Conservation (phyloP, 768 basidiomycete species). For the Boletellus sp. region DNA sequence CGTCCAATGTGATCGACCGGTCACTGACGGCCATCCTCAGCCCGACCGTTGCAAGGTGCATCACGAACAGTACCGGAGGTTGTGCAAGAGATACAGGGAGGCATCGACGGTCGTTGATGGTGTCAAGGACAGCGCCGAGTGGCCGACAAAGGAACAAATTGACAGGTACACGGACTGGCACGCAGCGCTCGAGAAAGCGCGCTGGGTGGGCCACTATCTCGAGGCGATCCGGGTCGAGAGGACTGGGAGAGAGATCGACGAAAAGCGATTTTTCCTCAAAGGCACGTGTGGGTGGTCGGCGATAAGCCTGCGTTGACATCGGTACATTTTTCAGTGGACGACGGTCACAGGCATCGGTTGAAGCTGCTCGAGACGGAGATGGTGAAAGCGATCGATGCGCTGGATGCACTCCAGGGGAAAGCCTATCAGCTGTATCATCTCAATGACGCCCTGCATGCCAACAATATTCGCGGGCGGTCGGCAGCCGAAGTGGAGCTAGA, state of each 20-base stretch:
- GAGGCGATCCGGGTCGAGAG: constrained; percentile 33
- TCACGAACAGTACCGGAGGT: constrained; percentile 22
- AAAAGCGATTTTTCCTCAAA: constrained; percentile 32
- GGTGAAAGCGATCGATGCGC: constrained; percentile 19
- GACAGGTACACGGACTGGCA: constrained; percentile 9
- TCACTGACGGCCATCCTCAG: constrained; percentile 17
- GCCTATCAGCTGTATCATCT: constrained; percentile 15
- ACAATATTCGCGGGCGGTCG: not conserved
- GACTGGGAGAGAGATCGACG: constrained; percentile 29
- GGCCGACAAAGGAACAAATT: constrained; percentile 22
- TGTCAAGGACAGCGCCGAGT: constrained; percentile 1
- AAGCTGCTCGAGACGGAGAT: constrained; percentile 29
- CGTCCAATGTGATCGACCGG: constrained; percentile 19
- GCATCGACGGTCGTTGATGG: constrained; percentile 27
- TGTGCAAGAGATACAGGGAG: constrained; percentile 26
- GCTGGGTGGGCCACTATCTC: constrained; percentile 26
- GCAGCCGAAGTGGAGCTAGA: not conserved
- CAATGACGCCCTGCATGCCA: constrained; percentile 3
- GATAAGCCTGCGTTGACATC: not conserved
- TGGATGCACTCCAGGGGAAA: constrained; percentile 16
- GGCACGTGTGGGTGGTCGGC: constrained; percentile 10
- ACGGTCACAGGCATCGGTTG: constrained; percentile 29
- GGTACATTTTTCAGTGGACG: constrained; percentile 20
- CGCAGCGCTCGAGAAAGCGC: constrained; percentile 16
- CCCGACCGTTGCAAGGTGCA: constrained; percentile 24